Evolutionary conservation across 768 basidiomycete genomes (phyloP).

Genomic region (Gymnopilus junonius): DNA sequence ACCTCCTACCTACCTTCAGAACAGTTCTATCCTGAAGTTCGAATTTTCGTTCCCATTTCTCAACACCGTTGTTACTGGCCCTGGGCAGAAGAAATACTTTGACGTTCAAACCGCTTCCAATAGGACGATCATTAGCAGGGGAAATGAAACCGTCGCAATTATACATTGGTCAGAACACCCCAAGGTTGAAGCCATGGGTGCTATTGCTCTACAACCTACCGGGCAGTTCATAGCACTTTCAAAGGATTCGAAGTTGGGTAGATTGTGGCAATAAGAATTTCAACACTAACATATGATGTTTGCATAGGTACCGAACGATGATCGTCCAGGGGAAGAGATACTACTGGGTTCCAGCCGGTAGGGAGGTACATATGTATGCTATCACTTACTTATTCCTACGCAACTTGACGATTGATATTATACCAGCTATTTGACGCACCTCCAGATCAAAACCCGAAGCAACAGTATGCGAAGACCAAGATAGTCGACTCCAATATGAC

Average conservation of each 20-base stretch:
- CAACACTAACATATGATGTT: neutral
- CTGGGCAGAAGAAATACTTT: constrained; percentile 43
- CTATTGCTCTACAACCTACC: constrained; percentile 13
- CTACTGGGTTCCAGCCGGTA: constrained; percentile 15
- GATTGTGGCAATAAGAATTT: neutral
- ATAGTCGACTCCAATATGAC: neutral
- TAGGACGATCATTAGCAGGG: constrained; percentile 14
- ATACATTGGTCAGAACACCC: constrained; percentile 21
- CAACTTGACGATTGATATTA: neutral
- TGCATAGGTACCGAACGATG: constrained; percentile 19
- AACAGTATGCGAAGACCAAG: constrained; percentile 16
- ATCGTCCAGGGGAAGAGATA: constrained; percentile 7
- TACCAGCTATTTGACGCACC: constrained; percentile 14
- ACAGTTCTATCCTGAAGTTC: constrained; percentile 16
- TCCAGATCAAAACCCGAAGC: constrained; percentile 3
- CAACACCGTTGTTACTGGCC: constrained; percentile 48
- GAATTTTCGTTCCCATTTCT: constrained; percentile 41
- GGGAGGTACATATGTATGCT: constrained; percentile 18
- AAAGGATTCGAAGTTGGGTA: constrained; percentile 15
- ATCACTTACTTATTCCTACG: neutral
- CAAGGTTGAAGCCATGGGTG: constrained; percentile 10
- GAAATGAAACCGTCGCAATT: constrained; percentile 6
- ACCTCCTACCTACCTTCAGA: constrained; percentile 17
- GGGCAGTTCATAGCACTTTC: constrained; percentile 20
- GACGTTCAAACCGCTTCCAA: constrained; percentile 30